Evolutionary conservation across 2,329 filamentous ascomycete genomes (phyloP), one percentile per base, ranked within the genome.

Genomic region (Pseudohalonectria lignicola): DNA sequence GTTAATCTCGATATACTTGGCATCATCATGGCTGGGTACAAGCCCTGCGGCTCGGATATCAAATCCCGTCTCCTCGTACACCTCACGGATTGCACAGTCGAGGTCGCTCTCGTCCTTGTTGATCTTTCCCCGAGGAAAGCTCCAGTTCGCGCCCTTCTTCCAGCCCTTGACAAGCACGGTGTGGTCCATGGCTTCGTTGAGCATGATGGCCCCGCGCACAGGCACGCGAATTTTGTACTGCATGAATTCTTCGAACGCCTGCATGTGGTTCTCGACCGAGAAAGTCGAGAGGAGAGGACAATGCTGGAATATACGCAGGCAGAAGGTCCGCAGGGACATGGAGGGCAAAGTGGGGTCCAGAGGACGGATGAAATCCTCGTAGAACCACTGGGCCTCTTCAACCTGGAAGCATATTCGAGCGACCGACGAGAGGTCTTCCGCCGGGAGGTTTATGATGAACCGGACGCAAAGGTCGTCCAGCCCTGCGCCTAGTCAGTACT

Each of bases 371-470:
- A 98, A 98, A 62, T 98, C 92, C 69, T 98, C 92, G 75, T 98
- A 98, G 63, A 94, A 98, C 92, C 92, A 98, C 78, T 98, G 93
- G 51, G 92, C 92, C 63, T 98, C 93, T 62, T 98, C 92, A 50
- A 98, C 84, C 63, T 96, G 88, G 60, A 98, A 98, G 64, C 90
- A 96, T 62, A 98, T 92, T 55, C 92, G 82, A 56, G 87, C 86
- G 41, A 94, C 84, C 3, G 85, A 87, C 47, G 80, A 79, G 34
- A 96, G 75, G 61, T 98, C 92, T 61, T 92, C 86, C 47, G 84
- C 74, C 33, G 93, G 92, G 44, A 96, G 76, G 63, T 98, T 96
- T 61, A 96, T 86, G 56, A 98, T 90, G 64, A 98, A 98, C 57
- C 93, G 86, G 59, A 94, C 90, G 63, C 87, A 94, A 43, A 96